Conservation (phyloP, 352 stramenopile species). For the Paralagenidium karlingii region DNA sequence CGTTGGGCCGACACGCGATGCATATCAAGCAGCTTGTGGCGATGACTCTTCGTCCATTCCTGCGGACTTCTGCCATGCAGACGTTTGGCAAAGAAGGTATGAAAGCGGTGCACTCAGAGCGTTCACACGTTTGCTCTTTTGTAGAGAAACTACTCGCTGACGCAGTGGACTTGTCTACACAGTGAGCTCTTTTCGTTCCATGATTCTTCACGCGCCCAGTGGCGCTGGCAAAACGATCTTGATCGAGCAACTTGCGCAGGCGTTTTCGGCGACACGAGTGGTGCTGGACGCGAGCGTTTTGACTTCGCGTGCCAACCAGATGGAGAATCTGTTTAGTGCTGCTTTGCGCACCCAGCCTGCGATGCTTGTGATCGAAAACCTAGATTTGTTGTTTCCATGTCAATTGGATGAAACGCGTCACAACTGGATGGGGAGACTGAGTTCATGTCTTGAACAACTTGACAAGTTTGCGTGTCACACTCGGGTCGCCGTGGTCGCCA, state of each 20-base stretch:
- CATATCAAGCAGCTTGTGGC: constrained; percentile 23
- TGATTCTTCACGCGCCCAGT: constrained; percentile 51
- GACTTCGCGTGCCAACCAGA: constrained; percentile 25
- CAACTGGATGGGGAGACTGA: constrained; percentile 47
- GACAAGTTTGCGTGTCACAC: constrained; percentile 16
- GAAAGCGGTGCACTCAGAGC: neutral
- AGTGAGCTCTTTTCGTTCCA: constrained; percentile 17
- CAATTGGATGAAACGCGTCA: constrained; percentile 60
- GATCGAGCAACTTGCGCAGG: constrained; percentile 29
- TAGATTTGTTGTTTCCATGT: constrained; percentile 64
- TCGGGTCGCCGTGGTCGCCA: constrained; percentile 48
- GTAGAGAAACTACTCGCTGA: neutral
- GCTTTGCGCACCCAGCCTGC: constrained; percentile 55
- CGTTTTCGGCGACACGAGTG: constrained; percentile 40
- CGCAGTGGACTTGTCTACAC: neutral
- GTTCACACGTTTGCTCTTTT: neutral
- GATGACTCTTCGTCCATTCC: constrained; percentile 14
- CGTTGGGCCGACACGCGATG: constrained; percentile 11
- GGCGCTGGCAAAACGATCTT: constrained; percentile 65
- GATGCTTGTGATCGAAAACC: constrained; percentile 52
- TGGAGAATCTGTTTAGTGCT: constrained; percentile 58
- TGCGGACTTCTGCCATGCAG: no score
- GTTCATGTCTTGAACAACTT: constrained; percentile 38
- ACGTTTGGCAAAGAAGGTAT: neutral
- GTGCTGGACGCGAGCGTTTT: constrained; percentile 48